Evolutionary conservation across 2,329 filamentous ascomycete species (phyloP).

Genomic region (Colletotrichum filicis): DNA sequence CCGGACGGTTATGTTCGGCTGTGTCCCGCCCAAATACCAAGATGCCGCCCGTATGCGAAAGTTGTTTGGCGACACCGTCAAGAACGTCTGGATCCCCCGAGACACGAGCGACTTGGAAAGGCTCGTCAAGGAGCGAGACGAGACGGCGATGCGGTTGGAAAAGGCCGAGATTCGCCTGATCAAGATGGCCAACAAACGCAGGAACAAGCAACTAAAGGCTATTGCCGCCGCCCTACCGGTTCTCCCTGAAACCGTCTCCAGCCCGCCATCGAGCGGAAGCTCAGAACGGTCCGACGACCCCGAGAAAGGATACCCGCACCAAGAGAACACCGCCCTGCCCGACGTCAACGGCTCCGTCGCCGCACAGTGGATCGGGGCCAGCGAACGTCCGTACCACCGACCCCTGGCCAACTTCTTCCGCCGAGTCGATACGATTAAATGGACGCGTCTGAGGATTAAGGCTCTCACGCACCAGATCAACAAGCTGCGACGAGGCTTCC

Average conservation of each 20-base stretch:
- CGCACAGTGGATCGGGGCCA: constrained; percentile 77
- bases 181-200: constrained; percentile 69
- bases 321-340: constrained; percentile 43
- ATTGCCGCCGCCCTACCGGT: neutral
- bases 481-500: constrained; percentile 76
- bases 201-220: constrained; percentile 35
- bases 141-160: constrained; percentile 82
- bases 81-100: constrained; percentile 85
- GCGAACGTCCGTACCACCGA: constrained; percentile 80
- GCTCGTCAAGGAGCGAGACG: constrained; percentile 80
- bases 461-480: constrained; percentile 53
- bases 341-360: constrained; percentile 66
- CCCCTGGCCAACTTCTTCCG: constrained; percentile 77
- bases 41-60: constrained; percentile 77
- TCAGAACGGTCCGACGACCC: constrained; percentile 35
- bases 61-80: constrained; percentile 83
- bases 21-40: constrained; percentile 82
- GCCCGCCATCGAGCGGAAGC: neutral
- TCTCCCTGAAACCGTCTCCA: constrained; percentile 40
- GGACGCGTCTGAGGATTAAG: constrained; percentile 71
- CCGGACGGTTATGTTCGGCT: constrained; percentile 91
- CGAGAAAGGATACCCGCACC: constrained; percentile 41
- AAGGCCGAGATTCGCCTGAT: constrained; percentile 85
- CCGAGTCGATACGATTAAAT: constrained; percentile 95
- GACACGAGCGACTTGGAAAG: constrained; percentile 81